Conservation (phyloP, 495 filamentous ascomycete species). For the Astrothelium subdiscretum region DNA sequence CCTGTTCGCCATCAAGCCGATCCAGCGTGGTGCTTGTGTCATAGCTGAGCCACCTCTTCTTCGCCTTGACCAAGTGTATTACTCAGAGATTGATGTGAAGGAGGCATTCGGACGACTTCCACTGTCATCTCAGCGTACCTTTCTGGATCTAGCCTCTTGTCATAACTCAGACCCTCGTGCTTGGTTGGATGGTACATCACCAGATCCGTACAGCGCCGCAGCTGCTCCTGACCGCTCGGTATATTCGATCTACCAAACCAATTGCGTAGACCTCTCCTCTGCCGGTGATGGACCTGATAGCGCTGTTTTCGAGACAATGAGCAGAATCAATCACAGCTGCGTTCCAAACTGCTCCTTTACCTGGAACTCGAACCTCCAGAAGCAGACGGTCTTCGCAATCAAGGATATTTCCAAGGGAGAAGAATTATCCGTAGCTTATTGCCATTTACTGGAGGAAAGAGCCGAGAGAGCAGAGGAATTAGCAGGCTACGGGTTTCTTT, state of each 20-base stretch:
- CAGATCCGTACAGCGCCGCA: background rate
- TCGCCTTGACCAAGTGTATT: conserved; percentile 47
- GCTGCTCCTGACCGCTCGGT: background rate
- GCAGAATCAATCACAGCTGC: conserved; percentile 27
- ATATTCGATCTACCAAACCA: conserved; percentile 22
- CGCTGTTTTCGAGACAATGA: background rate
- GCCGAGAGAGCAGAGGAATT: background rate
- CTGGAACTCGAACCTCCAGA: conserved; percentile 17
- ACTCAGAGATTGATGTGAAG: conserved; percentile 13
- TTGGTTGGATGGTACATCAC: background rate
- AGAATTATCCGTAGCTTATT: conserved; percentile 22
- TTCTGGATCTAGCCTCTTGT: background rate
- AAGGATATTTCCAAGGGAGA: conserved; percentile 20
- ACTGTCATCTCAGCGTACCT: background rate
- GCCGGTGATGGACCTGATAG: background rate
- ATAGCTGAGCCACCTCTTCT: conserved; percentile 58
- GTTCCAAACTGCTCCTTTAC: conserved; percentile 22
- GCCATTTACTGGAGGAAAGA: background rate
- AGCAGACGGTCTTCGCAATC: conserved; percentile 18
- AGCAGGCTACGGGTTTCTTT: background rate
- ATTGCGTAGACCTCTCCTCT: conserved; percentile 14
- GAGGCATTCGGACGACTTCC: conserved; percentile 14
- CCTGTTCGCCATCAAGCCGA: conserved; percentile 5
- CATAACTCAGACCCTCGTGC: background rate
- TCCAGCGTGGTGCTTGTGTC: conserved; percentile 30